These are phyloP conservation scores for Pyrenophora seminiperda DNA, from an alignment of 2,329 filamentous ascomycete species.

Conservation along the genomic window DNA sequence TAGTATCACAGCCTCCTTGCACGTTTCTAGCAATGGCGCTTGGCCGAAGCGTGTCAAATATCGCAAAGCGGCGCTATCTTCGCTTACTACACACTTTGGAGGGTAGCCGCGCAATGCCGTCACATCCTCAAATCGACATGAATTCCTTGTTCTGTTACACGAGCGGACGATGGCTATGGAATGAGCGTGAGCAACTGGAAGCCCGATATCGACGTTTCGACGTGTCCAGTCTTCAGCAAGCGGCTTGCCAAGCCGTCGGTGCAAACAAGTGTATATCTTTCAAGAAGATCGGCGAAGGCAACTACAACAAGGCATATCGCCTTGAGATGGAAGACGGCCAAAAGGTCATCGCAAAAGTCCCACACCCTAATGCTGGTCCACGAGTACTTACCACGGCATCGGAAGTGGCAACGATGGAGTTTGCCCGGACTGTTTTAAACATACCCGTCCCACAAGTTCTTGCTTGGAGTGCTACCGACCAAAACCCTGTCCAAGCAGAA, in stretches of 20 bases:
- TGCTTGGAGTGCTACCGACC: slow-evolving; percentile 29
- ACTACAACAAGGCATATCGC: slow-evolving; percentile 29
- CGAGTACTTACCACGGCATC: slow-evolving; percentile 26
- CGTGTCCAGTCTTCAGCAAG: slow-evolving; percentile 23
- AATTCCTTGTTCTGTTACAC: slow-evolving; percentile 31
- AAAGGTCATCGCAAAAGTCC: slow-evolving; percentile 33
- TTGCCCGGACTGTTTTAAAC: slow-evolving; percentile 25
- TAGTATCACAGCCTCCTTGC: no score
- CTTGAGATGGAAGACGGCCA: slow-evolving; percentile 26
- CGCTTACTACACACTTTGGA: slow-evolving; percentile 16
- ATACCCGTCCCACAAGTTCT: slow-evolving; percentile 36
- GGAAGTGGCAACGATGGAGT: slow-evolving; percentile 40
- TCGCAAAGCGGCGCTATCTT: slow-evolving; percentile 16
- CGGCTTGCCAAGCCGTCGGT: slow-evolving; percentile 21
- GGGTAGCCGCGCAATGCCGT: slow-evolving; percentile 8
- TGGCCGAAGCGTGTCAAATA: slow-evolving; percentile 1
- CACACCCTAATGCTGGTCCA: slow-evolving; percentile 34
- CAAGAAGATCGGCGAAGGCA: slow-evolving; percentile 30
- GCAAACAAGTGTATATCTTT: slow-evolving; percentile 20
- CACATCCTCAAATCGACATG: slow-evolving; percentile 9
- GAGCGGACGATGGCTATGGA: slow-evolving; percentile 32
- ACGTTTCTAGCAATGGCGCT: background rate
- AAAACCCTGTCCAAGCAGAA: slow-evolving; percentile 36
- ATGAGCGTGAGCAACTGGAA: slow-evolving; percentile 27
- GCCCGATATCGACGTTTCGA: slow-evolving; percentile 26